Conservation (phyloP, 768 basidiomycete genomes). For the Lactifluus piperatus region DNA sequence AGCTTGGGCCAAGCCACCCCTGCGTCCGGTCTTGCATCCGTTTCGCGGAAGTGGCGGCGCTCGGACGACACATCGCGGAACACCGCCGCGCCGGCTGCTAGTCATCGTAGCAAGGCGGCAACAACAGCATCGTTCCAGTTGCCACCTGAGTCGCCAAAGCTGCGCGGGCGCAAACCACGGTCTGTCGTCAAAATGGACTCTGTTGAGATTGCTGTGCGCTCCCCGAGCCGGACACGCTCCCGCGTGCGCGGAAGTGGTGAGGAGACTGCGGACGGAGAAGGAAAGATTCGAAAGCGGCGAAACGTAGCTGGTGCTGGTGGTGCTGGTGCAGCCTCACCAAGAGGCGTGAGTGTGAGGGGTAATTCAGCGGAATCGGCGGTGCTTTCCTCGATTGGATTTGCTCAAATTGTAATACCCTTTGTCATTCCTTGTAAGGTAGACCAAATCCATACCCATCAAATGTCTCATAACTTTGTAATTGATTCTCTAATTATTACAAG, state of each 20-base stretch:
- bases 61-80: not conserved
- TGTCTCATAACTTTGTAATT: no score
- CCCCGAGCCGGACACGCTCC: conserved; percentile 9
- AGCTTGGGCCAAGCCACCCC: not conserved
- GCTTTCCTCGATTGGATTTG: no score
- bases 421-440: no score
- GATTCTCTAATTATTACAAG: no score
- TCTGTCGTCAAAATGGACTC: conserved; percentile 9
- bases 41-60: conserved; percentile 1
- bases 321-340: not conserved
- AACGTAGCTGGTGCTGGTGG: not conserved
- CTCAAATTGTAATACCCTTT: no score
- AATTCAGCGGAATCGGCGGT: no score
- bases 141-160: not conserved
- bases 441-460: no score
- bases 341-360: not conserved
- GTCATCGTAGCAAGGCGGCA: no score
- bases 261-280: conserved; percentile 10
- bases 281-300: conserved; percentile 10
- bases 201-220: conserved; percentile 10
- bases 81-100: not conserved
- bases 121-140: no score
- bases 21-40: not conserved
- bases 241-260: conserved; percentile 6
- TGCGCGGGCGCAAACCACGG: conserved; percentile 8